Conservation (phyloP, 768 basidiomycete genomes). For the Vishniacozyma victoriae region DNA sequence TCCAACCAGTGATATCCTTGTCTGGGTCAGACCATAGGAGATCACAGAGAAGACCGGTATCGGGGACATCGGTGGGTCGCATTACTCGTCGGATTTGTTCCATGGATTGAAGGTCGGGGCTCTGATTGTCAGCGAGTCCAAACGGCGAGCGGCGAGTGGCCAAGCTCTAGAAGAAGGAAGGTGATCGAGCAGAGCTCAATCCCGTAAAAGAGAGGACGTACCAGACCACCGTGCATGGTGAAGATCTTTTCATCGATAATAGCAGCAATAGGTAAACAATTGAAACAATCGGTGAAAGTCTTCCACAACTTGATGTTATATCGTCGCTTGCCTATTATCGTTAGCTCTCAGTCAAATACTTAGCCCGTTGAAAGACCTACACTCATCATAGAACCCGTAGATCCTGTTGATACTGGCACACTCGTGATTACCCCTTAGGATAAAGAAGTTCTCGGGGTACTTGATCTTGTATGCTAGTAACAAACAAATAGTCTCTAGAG, state of each 20-base stretch:
- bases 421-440: constrained; percentile 97
- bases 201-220: constrained; percentile 20
- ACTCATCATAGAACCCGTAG: constrained; percentile 99
- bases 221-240: constrained; percentile 95
- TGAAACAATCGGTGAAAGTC: constrained; percentile 99
- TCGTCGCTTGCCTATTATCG: constrained; percentile 89
- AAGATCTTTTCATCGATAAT: constrained; percentile 99
- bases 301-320: constrained; percentile 99
- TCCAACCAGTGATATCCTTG: constrained; percentile 99
- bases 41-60: constrained; percentile 93
- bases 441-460: constrained; percentile 99
- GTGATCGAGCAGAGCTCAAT: neutral
- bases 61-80: constrained; percentile 97
- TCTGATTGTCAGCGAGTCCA: constrained; percentile 44
- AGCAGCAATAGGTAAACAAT: constrained; percentile 96
- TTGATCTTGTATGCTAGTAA: constrained; percentile 95
- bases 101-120: constrained; percentile 97
- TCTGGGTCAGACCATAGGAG: constrained; percentile 98
- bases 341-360: too few species aligned
- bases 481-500: constrained; percentile 97
- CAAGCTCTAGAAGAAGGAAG: neutral
- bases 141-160: neutral
- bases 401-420: constrained; percentile 99
- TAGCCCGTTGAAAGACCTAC: constrained; percentile 53
- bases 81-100: constrained; percentile 99